Conservation (phyloP, 176 grass and related monocot species). For the Urochloa ruziziensis region DNA sequence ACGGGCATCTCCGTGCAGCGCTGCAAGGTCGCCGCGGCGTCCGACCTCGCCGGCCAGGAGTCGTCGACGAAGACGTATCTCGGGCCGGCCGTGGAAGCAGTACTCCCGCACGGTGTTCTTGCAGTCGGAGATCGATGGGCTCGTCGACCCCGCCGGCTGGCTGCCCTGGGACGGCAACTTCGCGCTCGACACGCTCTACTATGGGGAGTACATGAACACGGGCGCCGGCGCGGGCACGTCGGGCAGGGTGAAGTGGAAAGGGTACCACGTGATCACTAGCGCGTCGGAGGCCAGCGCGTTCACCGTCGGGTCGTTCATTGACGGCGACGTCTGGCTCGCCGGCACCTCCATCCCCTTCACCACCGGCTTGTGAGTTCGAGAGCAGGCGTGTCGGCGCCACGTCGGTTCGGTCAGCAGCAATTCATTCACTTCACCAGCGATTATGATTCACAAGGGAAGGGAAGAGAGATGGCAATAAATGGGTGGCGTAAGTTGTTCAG, state of each 20-base stretch:
- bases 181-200: conserved; percentile 76
- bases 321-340: conserved; percentile 69
- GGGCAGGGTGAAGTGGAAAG: conserved; percentile 47
- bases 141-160: conserved; percentile 61
- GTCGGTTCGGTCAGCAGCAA: background rate
- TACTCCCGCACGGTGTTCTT: conserved; percentile 73
- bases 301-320: conserved; percentile 63
- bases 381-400: no score
- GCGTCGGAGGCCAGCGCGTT: conserved; percentile 50
- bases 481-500: background rate
- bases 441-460: background rate
- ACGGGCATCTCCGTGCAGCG: conserved; percentile 75
- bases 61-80: conserved; percentile 40
- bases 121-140: conserved; percentile 47
- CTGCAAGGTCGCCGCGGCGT: conserved; percentile 63
- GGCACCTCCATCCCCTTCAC: conserved; percentile 55
- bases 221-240: conserved; percentile 49
- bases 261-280: conserved; percentile 55
- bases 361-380: conserved; percentile 37
- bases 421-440: background rate
- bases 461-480: no score
- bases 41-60: conserved; percentile 41
- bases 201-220: conserved; percentile 68
- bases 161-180: conserved; percentile 59
- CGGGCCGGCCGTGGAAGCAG: conserved; percentile 72